A percentile compares a stretch with the other conserved stretches of the same genome.
These are phyloP conservation scores for Porosira glacialis DNA, from an alignment of 352 stramenopile species.

Conservation along the genomic window DNA sequence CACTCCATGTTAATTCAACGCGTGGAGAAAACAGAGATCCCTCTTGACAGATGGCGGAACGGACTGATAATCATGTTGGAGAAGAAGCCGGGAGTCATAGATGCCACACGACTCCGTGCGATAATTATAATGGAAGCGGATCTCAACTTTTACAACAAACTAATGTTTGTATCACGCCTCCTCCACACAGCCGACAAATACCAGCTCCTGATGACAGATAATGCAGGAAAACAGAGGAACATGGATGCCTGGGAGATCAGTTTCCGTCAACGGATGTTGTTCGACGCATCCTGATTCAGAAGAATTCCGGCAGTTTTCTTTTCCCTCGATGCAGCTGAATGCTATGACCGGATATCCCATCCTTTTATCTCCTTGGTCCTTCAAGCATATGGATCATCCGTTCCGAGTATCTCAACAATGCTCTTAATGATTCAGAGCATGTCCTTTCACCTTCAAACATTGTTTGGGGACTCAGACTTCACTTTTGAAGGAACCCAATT, in stretches of 20 bases:
- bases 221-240: constrained; percentile 7
- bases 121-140: constrained; percentile 22
- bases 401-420: not conserved
- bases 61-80: constrained; percentile 15
- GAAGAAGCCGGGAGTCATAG: constrained; percentile 14
- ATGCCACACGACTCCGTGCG: constrained; percentile 6
- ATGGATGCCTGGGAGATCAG: not conserved
- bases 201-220: not conserved
- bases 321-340: not conserved
- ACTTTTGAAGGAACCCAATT: constrained; percentile 1
- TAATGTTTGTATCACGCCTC: not conserved
- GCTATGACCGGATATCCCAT: constrained; percentile 5
- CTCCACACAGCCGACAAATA: not conserved
- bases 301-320: not conserved
- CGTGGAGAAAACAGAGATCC: not conserved
- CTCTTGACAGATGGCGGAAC: constrained; percentile 7
- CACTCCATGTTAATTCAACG: constrained; percentile 4
- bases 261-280: not conserved
- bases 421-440: constrained; percentile 9
- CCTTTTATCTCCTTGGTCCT: not conserved
- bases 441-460: constrained; percentile 8
- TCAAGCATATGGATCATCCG: not conserved
- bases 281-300: not conserved
- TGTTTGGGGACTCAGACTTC: constrained; percentile 6
- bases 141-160: constrained; percentile 18